phyloP scores from a whole-genome alignment of 768 basidiomycete species.

The Kwoniella botswanensis region DNA sequence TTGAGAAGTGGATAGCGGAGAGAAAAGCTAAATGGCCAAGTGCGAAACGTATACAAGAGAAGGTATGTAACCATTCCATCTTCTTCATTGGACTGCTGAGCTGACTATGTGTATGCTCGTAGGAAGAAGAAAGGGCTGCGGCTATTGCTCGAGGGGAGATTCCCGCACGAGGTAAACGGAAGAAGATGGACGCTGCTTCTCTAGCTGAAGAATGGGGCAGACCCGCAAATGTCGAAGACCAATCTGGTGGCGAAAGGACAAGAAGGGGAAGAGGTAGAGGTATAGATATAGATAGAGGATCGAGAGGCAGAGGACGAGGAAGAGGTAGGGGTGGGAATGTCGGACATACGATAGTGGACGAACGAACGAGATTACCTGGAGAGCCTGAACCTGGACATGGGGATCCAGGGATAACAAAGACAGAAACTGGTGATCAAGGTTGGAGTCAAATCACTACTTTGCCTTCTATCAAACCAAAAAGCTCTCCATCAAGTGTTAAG shows the following conservation, averaged over 20 bases:
- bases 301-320: constrained; percentile 28
- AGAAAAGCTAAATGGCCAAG: constrained; percentile 86
- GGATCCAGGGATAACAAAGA: neutral
- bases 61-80: constrained; percentile 56
- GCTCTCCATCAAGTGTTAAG: neutral
- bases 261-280: constrained; percentile 1
- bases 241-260: neutral
- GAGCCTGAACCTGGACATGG: constrained; percentile 15
- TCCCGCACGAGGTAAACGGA: constrained; percentile 25
- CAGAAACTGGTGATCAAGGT: constrained; percentile 1
- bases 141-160: constrained; percentile 77
- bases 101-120: constrained; percentile 1
- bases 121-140: constrained; percentile 74
- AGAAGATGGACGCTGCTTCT: constrained; percentile 25
- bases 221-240: neutral
- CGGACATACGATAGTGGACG: constrained; percentile 17
- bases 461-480: neutral
- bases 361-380: constrained; percentile 47
- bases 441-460: constrained; percentile 10
- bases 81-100: neutral
- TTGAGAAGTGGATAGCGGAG: constrained; percentile 85
- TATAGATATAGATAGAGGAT: constrained; percentile 4
- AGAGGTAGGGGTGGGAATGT: constrained; percentile 42
- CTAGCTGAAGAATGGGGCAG: constrained; percentile 32
- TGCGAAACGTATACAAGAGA: constrained; percentile 71